A percentile compares a stretch with the other conserved stretches of the same genome.
Evolutionary conservation across 2,329 filamentous ascomycete genomes (phyloP).

Genomic region (Rhexocercosporidium sp.): DNA sequence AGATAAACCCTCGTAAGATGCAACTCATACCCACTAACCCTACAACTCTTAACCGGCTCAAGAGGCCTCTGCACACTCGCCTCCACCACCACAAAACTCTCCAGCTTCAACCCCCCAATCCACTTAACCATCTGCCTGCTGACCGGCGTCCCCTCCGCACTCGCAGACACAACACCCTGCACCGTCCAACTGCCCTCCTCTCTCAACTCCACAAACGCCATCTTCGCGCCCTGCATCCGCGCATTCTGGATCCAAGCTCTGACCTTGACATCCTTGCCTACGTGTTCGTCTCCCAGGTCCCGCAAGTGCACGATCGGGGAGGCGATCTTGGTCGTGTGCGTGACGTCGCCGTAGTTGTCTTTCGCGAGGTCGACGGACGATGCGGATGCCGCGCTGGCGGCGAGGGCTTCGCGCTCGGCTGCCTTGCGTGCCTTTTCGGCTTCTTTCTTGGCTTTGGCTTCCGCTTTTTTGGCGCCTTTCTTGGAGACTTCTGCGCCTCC

Average conservation of each 20-base stretch:
- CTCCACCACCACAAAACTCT: slow-evolving; percentile 84
- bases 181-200: slow-evolving; percentile 77
- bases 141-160: slow-evolving; percentile 65
- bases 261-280: slow-evolving; percentile 75
- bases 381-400: slow-evolving; percentile 67
- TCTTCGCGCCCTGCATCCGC: slow-evolving; percentile 86
- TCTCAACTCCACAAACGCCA: slow-evolving; percentile 87
- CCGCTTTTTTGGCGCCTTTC: slow-evolving; percentile 84
- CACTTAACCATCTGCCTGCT: slow-evolving; percentile 96
- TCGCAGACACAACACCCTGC: slow-evolving; percentile 77
- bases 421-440: slow-evolving; percentile 75
- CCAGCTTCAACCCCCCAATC: slow-evolving; percentile 73
- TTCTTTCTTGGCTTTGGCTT: slow-evolving; percentile 87
- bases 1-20: slow-evolving; percentile 87
- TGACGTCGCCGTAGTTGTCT: slow-evolving; percentile 79
- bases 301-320: slow-evolving; percentile 64
- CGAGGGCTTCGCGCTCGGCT: slow-evolving; percentile 76
- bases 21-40: slow-evolving; percentile 80
- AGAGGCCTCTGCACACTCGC: slow-evolving; percentile 80
- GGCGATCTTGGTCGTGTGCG: slow-evolving; percentile 59
- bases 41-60: slow-evolving; percentile 87
- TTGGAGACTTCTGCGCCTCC: slow-evolving; percentile 57
- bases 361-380: slow-evolving; percentile 69
- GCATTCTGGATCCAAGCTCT: slow-evolving; percentile 87
- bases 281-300: slow-evolving; percentile 65